Evolutionary conservation across 306 rosid species (phyloP), one percentile per base, ranked within the genome.

Genomic region (Hippophae tibetana): DNA sequence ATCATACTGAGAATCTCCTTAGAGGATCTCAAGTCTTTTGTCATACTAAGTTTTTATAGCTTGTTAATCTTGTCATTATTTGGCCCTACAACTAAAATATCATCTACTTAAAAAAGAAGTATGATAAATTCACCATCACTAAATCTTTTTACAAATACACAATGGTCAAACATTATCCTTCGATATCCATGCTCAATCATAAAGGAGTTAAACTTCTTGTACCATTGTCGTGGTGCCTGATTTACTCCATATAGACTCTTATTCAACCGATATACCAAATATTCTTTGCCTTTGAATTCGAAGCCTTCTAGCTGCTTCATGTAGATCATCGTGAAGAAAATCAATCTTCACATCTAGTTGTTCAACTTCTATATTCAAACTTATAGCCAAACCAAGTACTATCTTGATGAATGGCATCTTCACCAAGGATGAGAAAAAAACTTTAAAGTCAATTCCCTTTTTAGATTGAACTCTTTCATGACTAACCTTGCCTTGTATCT

Each of bases 391-490:
- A 31, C 47, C 38, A 27, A 38, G 47, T 10, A 12, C 47, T 27
- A 40, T 43, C 42, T 44, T 9, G 46, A 40, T 56, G 5, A 47
- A 56, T 27, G 60, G 27, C 7, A 56, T 31, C 23, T 56, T 40
- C 3, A 56, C 6, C 5, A 56, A 1, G 4, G 46, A 43, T 27
- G 43, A 56, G 41, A 26, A 56, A 27, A 38, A 26, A 2, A 26
- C 43, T 56, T 56, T 46, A 42, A 56, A 56, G 60, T 56, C 60
- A 42, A 56, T 10, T 27, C 14, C 46, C n/a, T 56, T 56, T 38
- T 56, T 23, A 27, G 46, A 42, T 44, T 13, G 12, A 56, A 56
- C 41, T 1, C 43, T 42, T 56, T 58, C 38, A 13, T 49, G 44
- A 58, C 26, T 12, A 58, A 41, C 8, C 63, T 56, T 13, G 56